phyloP scores from a whole-genome alignment of 345 rosid species.

The Boechera stricta region DNA sequence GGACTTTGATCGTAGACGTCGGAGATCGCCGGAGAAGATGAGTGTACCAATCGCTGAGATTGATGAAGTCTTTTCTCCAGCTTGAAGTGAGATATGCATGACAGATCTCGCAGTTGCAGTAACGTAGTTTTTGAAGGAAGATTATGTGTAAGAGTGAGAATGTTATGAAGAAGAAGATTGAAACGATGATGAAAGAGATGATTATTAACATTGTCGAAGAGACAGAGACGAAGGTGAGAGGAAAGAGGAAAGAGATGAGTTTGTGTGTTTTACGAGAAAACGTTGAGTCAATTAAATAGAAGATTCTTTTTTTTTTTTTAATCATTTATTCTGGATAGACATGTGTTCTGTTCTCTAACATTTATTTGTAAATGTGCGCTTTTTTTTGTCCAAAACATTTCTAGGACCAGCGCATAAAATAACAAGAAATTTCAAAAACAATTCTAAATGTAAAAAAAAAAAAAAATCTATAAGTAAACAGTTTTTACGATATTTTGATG shows the following conservation, averaged over 20 bases:
- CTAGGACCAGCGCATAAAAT: background rate
- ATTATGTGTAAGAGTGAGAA: slow-evolving; percentile 32
- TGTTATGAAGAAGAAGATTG: slow-evolving; percentile 28
- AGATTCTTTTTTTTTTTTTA: slow-evolving; percentile 2
- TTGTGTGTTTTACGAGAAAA: slow-evolving; percentile 25
- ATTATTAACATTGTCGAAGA: slow-evolving; percentile 29
- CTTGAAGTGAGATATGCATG: slow-evolving; percentile 56
- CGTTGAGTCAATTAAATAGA: slow-evolving; percentile 33
- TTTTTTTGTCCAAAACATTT: background rate
- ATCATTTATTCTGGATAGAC: slow-evolving; percentile 27
- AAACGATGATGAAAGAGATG: slow-evolving; percentile 24
- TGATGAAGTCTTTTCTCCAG: slow-evolving; percentile 62
- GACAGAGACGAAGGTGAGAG: slow-evolving; percentile 18
- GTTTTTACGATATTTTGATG: background rate
- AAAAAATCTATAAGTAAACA: background rate
- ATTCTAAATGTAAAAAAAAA: background rate
- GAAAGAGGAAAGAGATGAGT: slow-evolving; percentile 18
- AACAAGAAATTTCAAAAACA: too few relatives aligned
- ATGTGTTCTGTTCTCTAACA: slow-evolving; percentile 20
- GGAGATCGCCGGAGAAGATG: slow-evolving; percentile 69
- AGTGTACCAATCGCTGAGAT: slow-evolving; percentile 79
- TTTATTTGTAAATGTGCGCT: background rate
- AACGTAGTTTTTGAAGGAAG: slow-evolving; percentile 45
- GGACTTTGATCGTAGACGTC: slow-evolving; percentile 65
- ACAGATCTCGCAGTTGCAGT: slow-evolving; percentile 79